Conservation (phyloP, 352 stramenopile genomes). For the Globisporangium polare region DNA sequence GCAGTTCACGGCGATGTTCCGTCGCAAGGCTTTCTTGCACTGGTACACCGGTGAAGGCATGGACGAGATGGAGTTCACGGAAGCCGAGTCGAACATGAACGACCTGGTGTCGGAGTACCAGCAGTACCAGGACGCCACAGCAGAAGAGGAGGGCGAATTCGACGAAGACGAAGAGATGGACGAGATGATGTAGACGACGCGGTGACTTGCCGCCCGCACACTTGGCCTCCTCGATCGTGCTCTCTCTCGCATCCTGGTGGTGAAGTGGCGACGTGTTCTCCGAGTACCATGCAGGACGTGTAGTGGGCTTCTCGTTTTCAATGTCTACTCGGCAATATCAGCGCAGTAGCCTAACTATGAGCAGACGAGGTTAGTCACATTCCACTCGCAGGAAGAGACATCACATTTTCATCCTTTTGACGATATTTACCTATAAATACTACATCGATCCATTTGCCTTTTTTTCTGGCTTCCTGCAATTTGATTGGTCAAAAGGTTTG, state of each 20-base stretch:
- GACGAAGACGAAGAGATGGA: constrained; percentile 95
- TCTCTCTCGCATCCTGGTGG: constrained; percentile 37
- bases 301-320: constrained; percentile 29
- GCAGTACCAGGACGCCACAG: constrained; percentile 99
- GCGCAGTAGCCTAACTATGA: constrained; percentile 64
- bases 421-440: constrained; percentile 50
- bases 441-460: constrained; percentile 17
- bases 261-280: constrained; percentile 26
- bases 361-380: constrained; percentile 55
- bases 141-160: constrained; percentile 98
- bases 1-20: constrained; percentile 99
- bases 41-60: constrained; percentile 99
- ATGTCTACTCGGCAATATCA: constrained; percentile 24
- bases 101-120: constrained; percentile 99
- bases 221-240: constrained; percentile 12
- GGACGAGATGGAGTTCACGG: constrained; percentile 99
- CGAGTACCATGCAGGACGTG: constrained; percentile 49
- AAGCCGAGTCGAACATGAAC: constrained; percentile 99
- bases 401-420: constrained; percentile 55
- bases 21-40: constrained; percentile 99
- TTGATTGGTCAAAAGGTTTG: constrained; percentile 9
- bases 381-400: constrained; percentile 45
- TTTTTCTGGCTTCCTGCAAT: constrained; percentile 16
- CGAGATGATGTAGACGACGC: constrained; percentile 86
- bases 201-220: constrained; percentile 7